Conservation (phyloP, 257 asterid species). For the Buddleja alternifolia region DNA sequence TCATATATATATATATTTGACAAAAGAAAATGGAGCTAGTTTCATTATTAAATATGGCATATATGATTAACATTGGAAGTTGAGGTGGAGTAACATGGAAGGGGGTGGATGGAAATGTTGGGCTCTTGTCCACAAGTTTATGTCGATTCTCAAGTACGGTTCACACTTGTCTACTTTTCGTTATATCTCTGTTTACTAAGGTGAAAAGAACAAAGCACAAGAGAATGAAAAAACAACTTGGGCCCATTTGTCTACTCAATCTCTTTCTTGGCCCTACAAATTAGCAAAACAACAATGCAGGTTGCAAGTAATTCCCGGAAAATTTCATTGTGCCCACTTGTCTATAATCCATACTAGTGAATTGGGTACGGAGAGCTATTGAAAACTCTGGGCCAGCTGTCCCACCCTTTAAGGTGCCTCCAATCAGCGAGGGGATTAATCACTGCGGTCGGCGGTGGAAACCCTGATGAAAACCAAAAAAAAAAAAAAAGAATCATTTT, state of each 20-base stretch:
- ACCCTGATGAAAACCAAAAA: too few relatives aligned
- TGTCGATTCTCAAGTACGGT: conserved; percentile 53
- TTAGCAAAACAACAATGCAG: not conserved
- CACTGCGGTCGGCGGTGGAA: too few relatives aligned
- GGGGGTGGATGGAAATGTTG: conserved; percentile 68
- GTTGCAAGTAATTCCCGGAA: too few relatives aligned
- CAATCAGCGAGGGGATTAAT: too few relatives aligned
- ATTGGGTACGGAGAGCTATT: too few relatives aligned
- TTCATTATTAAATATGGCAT: conserved; percentile 41
- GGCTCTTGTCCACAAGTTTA: conserved; percentile 67
- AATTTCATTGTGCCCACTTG: too few relatives aligned
- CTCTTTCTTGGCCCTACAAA: conserved; percentile 45
- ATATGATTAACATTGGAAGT: conserved; percentile 38
- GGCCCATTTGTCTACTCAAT: conserved; percentile 40
- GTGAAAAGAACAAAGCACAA: conserved; percentile 57
- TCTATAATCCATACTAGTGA: too few relatives aligned
- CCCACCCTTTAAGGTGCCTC: too few relatives aligned
- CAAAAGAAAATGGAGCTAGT: conserved; percentile 12
- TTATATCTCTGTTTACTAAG: conserved; percentile 31
- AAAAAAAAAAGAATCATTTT: too few relatives aligned
- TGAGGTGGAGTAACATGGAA: conserved; percentile 67
- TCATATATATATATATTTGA: not conserved
- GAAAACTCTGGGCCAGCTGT: too few relatives aligned
- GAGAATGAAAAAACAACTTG: conserved; percentile 44
- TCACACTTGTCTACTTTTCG: conserved; percentile 37